These are phyloP conservation scores for Cytospora paraplurivora DNA, from an alignment of 2,329 filamentous ascomycete species.

Conservation along the genomic window DNA sequence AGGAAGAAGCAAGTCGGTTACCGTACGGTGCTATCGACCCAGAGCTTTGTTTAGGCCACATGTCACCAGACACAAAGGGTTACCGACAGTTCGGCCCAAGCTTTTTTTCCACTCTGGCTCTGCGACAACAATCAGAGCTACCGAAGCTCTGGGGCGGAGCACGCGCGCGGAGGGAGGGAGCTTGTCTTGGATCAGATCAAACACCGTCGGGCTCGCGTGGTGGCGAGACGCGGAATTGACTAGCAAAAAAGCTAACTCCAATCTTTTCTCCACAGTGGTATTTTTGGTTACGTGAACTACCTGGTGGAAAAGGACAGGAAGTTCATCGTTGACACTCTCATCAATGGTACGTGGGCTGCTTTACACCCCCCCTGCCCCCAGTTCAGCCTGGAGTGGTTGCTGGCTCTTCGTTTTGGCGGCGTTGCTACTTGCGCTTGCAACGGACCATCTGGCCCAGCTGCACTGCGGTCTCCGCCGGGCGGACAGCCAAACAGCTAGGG, in stretches of 20 bases:
- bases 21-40: not conserved
- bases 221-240: not conserved
- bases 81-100: not conserved
- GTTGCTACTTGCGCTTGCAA: conserved; percentile 14
- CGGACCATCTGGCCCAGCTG: conserved; percentile 10
- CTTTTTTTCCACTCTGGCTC: not conserved
- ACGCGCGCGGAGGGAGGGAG: not conserved
- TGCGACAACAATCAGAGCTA: not conserved
- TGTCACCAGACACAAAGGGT: conserved; percentile 2
- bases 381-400: not conserved
- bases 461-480: not conserved
- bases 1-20: not conserved
- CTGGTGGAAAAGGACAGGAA: conserved; percentile 98
- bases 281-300: conserved; percentile 99
- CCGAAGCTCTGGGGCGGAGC: conserved; percentile 23
- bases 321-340: conserved; percentile 92
- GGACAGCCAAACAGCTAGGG: conserved; percentile 4
- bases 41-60: not conserved
- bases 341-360: conserved; percentile 72
- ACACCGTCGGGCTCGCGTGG: not conserved
- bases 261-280: conserved; percentile 62
- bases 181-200: conserved; percentile 8
- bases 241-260: conserved; percentile 35
- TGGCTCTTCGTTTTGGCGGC: conserved; percentile 8
- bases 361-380: conserved; percentile 25